Evolutionary conservation across 179 eudicot species (phyloP).

Genomic region (Silene noctiflora): DNA sequence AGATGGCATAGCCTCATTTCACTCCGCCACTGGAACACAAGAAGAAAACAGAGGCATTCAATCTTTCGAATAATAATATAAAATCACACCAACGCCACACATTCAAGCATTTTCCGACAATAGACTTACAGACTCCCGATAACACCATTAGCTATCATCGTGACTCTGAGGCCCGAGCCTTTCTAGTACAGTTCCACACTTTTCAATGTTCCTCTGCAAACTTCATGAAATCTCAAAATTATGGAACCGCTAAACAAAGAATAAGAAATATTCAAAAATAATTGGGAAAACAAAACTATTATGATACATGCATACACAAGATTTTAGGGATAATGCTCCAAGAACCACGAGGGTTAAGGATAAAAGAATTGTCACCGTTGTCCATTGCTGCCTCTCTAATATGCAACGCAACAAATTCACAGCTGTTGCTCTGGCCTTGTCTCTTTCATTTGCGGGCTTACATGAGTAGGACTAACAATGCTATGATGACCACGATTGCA

Average conservation of each 20-base stretch:
- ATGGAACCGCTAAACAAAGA: conserved; percentile 9
- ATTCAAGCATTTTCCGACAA: background rate
- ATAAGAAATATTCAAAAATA: conserved; percentile 8
- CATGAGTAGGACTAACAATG: conserved; percentile 40
- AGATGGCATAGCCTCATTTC: too few species aligned
- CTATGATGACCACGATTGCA: conserved; percentile 41
- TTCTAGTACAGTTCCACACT: background rate
- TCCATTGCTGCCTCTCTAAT: background rate
- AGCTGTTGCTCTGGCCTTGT: background rate
- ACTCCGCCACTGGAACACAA: background rate
- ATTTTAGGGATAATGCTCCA: conserved; percentile 24
- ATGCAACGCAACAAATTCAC: background rate
- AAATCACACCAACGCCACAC: background rate
- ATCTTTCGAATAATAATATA: too few species aligned
- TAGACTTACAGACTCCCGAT: background rate
- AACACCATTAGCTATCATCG: background rate
- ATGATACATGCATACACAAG: conserved; percentile 24
- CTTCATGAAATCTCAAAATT: conserved; percentile 14
- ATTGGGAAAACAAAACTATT: background rate
- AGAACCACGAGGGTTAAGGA: conserved; percentile 9
- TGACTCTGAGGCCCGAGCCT: conserved; percentile 9
- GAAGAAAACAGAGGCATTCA: background rate
- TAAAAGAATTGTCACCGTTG: conserved; percentile 16
- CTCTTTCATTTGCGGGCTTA: conserved; percentile 24
- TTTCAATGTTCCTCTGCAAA: background rate